These are phyloP conservation scores for Carex sylvatica DNA, from an alignment of 202 grass and related monocot genomes.

Conservation along the genomic window DNA sequence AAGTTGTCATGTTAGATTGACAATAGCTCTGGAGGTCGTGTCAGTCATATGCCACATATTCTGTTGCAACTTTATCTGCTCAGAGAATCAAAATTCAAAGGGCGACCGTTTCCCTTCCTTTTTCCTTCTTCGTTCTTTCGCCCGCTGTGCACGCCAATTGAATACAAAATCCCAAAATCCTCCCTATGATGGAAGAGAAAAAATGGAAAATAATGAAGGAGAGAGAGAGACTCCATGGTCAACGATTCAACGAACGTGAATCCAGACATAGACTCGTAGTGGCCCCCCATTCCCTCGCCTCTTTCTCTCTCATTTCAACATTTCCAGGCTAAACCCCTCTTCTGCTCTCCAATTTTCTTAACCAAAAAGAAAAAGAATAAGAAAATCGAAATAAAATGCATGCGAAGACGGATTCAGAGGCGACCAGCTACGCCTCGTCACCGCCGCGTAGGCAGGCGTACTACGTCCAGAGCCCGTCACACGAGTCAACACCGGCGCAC, in stretches of 20 bases:
- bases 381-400: conserved; percentile 29
- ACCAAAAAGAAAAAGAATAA: background rate
- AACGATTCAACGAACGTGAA: conserved; percentile 5
- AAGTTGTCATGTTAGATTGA: too few relatives aligned
- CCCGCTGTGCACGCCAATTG: background rate
- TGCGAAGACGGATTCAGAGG: conserved; percentile 93
- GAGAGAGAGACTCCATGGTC: background rate
- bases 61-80: background rate
- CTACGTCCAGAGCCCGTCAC: conserved; percentile 91
- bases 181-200: background rate
- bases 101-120: conserved; percentile 9
- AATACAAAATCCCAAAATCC: background rate
- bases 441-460: conserved; percentile 56
- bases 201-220: too few relatives aligned
- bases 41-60: background rate
- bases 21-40: background rate
- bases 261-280: conserved; percentile 4
- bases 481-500: conserved; percentile 71
- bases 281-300: background rate
- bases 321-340: background rate
- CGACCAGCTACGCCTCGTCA: conserved; percentile 64
- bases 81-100: background rate
- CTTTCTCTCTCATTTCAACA: background rate
- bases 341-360: conserved; percentile 1
- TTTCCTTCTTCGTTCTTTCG: background rate